Evolutionary conservation across 2,329 filamentous ascomycete genomes (phyloP), one percentile per base, ranked within the genome.

Genomic region (Orbilia brochopaga): DNA sequence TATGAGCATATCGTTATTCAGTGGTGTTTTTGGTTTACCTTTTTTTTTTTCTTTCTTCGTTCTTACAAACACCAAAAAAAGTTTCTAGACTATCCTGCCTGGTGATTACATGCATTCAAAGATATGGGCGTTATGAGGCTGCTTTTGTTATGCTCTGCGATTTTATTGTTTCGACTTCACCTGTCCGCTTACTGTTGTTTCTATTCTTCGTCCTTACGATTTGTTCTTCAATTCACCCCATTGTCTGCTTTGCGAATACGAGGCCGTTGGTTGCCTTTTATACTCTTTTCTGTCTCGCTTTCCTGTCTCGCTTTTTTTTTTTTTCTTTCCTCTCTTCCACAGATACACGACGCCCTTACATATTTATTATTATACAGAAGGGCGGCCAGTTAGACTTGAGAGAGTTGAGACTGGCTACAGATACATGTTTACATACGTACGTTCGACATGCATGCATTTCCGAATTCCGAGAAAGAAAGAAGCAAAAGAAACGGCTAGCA

Each of bases 31-130:
- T 64, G 24, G 59, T 17, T 52, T 42, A 35, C 53, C 53, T 17
- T 56, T 48, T 51, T 52, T 42, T 46, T 55, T 57, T 17, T 56
- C 37, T 51, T 48, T 54, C 24, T 40, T 64, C 27, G 42, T 21
- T 35, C 53, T 44, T 42, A 50, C 54, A 65, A 59, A 69, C 46
- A 55, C 54, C 58, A 46, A 48, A 70, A n/a, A 69, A 72, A 72
- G 67, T 65, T 61, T 56, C 50, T 72, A 72, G 67, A 72, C 67
- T 65, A 57, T 65, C 53, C 50, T 57, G 50, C 48, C 46, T 64
- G 63, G 53, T 57, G 7, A 59, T 64, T 55, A 60, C 32, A 61
- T 72, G 67, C 67, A 72, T 72, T 72, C 60, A 61, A 42, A 72
- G 60, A 72, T 56, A 72, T 60, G 62, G 67, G 67, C 67, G 67